phyloP scores from a whole-genome alignment of 208 protist species.

The Acanthamoeba royreba region DNA sequence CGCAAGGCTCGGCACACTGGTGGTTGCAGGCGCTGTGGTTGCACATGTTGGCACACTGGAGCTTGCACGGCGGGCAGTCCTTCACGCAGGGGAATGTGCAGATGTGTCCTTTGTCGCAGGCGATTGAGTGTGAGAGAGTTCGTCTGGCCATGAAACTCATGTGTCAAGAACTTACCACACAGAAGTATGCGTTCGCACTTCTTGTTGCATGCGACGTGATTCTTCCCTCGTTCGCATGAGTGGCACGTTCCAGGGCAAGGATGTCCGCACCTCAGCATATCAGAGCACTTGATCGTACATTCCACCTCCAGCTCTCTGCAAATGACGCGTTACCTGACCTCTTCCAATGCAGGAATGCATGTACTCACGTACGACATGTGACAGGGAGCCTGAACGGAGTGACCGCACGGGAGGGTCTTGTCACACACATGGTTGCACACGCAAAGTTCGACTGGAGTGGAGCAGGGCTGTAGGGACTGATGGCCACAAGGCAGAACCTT shows the following conservation, averaged over 20 bases:
- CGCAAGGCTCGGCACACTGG: background rate
- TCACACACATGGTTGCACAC: background rate
- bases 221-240: background rate
- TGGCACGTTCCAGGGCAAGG: background rate
- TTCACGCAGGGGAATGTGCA: background rate
- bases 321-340: background rate
- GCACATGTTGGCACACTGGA: background rate
- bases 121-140: background rate
- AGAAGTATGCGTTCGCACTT: slow-evolving; percentile 5
- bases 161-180: slow-evolving; percentile 37
- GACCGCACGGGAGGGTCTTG: slow-evolving; percentile 30
- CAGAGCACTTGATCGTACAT: slow-evolving; percentile 50
- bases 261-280: slow-evolving; percentile 46
- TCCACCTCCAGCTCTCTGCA: background rate
- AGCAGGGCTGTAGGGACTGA: background rate
- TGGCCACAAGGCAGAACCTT: slow-evolving; percentile 20
- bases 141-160: background rate
- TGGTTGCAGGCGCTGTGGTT: background rate
- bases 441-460: background rate
- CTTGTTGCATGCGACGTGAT: slow-evolving; percentile 25
- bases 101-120: background rate
- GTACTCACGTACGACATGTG: background rate
- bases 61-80: slow-evolving; percentile 29
- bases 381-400: background rate
- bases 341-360: background rate